Percentiles rank a stretch among this genome's conserved stretches.
Evolutionary conservation across 768 basidiomycete genomes (phyloP).

Genomic region (Boletus rubropictus): DNA sequence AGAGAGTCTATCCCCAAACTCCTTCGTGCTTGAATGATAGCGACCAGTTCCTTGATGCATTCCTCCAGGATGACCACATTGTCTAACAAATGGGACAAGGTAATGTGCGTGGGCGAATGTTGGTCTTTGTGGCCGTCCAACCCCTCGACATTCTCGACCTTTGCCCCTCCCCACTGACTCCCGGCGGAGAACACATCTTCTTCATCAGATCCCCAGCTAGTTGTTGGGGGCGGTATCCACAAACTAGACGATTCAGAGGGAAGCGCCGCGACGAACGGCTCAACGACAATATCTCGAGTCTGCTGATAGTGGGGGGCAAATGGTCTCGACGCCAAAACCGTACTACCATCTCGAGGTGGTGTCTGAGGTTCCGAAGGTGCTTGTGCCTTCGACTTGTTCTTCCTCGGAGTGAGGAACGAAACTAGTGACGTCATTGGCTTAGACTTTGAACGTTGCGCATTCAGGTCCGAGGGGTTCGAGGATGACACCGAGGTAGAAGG

Average conservation of each 20-base stretch:
- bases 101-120: slow-evolving; percentile 45
- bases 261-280: slow-evolving; percentile 59
- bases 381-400: slow-evolving; percentile 42
- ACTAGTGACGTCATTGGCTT: slow-evolving; percentile 59
- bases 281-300: slow-evolving; percentile 64
- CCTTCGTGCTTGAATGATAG: slow-evolving; percentile 77
- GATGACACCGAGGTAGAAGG: slow-evolving; percentile 25
- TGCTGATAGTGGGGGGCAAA: slow-evolving; percentile 82
- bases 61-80: slow-evolving; percentile 95
- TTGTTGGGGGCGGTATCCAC: slow-evolving; percentile 55
- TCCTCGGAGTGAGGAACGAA: slow-evolving; percentile 76
- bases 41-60: slow-evolving; percentile 86
- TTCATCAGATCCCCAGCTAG: slow-evolving; percentile 53
- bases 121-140: slow-evolving; percentile 20
- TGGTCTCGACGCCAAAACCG: slow-evolving; percentile 58
- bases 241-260: slow-evolving; percentile 45
- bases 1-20: slow-evolving; percentile 80
- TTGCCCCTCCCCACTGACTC: slow-evolving; percentile 37
- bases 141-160: slow-evolving; percentile 18
- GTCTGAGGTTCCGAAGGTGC: slow-evolving; percentile 39
- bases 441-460: slow-evolving; percentile 39
- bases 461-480: slow-evolving; percentile 26
- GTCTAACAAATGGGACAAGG: slow-evolving; percentile 80
- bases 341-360: slow-evolving; percentile 37
- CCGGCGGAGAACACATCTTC: slow-evolving; percentile 65